Conservation (phyloP, 345 rosid species). For the Eucalyptus albens region DNA sequence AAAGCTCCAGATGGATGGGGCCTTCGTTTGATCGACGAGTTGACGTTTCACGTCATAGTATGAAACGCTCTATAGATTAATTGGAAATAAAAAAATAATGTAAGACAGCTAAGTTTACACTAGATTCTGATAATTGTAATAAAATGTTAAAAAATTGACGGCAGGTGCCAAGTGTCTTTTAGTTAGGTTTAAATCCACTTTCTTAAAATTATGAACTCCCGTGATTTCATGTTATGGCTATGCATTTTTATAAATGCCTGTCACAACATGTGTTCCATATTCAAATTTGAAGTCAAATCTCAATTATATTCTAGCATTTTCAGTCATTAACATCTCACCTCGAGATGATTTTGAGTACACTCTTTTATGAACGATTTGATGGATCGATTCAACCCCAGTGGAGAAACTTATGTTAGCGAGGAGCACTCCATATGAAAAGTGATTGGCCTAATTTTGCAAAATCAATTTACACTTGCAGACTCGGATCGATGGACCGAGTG, state of each 20-base stretch:
- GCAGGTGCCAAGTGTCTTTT: not conserved
- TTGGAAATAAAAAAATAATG: not conserved
- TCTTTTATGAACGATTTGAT: not conserved
- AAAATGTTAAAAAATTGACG: not conserved
- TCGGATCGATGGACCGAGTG: not conserved
- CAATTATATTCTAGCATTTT: not conserved
- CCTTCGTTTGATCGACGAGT: not conserved
- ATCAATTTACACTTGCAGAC: not conserved
- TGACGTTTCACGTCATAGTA: not conserved
- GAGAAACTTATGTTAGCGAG: not conserved
- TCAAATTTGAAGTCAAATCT: not conserved
- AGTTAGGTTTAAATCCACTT: not conserved
- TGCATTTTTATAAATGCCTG: not conserved
- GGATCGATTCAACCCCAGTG: not conserved
- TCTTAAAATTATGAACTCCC: not conserved
- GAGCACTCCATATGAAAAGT: not conserved
- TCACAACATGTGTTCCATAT: not conserved
- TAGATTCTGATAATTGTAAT: not conserved
- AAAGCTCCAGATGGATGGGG: not conserved
- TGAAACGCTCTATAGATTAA: not conserved
- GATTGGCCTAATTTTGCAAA: not conserved
- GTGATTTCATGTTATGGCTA: not conserved
- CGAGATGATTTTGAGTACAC: not conserved
- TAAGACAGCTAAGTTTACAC: not conserved
- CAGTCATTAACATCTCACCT: not conserved